Base-by-base conservation (phyloP, 1,284 basidiomycete genomes). In the Irpex lacteus region DNA sequence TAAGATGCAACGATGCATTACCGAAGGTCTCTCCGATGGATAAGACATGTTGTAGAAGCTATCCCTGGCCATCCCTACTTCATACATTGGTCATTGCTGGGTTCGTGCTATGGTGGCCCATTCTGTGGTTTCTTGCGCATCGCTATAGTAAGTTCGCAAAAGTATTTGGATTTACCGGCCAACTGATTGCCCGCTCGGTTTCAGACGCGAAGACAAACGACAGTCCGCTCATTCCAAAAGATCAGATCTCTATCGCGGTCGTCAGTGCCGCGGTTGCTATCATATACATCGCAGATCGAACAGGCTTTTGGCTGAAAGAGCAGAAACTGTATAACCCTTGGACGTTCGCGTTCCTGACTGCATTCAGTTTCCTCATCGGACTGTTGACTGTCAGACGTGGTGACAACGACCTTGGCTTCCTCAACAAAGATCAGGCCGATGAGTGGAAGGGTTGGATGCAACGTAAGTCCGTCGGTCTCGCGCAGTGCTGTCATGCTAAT, bases 381-480 rank as follows among this genome's bases (percentile, higher is more conserved):
- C 71, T 94, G 47, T 76, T 75, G 6, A 92, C 89, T 0, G 77
- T 92, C 65, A 88, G 87, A 72, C 85, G 84, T 21, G 83, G 81
- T 26, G 90, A 92, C 69, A 93, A 91, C 70, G 94, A 96, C 73
- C 77, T 91, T 58, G 94, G 95, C 0, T 93, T 95, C 76, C 78
- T 96, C 69, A 96, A 95, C 71, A 83, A 94, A 60, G 92, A 95
- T 60, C 93, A 96, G 75, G 96, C 94, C 0, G 94, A 97, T 70
- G 94, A 97, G 76, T 95, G 93, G 93, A 96, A 96, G 75, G 94
- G 94, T 0, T 96, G 94, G 94, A 97, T 97, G 94, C 94, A 96
- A 79, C 83, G 92, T 94, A 72, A 64, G 89, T 79, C 9, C 6
- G 9, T 18, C 1, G 1, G 3, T 32, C 5, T n/a, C 54, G 40